A percentile compares a stretch with the other conserved stretches of the same genome.
phyloP scores from a whole-genome alignment of 352 stramenopile species.

The Phytophthora aleatoria region DNA sequence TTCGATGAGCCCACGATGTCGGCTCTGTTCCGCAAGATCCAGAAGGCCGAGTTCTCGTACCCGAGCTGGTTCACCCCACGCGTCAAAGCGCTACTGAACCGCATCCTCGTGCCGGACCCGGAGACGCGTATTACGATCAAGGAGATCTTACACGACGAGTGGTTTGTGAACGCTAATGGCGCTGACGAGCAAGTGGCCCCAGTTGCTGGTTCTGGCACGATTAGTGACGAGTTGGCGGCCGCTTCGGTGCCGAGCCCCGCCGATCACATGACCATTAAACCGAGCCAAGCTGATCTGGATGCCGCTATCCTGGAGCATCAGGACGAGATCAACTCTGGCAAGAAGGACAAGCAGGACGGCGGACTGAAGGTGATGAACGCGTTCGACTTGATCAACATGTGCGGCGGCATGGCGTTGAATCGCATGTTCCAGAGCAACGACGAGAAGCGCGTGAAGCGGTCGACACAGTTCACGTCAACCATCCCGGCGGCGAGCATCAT shows the following conservation, averaged over 20 bases:
- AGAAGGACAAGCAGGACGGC: slow-evolving; percentile 69
- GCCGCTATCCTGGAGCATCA: slow-evolving; percentile 82
- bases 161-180: slow-evolving; percentile 78
- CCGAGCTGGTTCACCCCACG: slow-evolving; percentile 92
- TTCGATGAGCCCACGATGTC: slow-evolving; percentile 96
- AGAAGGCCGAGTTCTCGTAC: slow-evolving; percentile 95
- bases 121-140: slow-evolving; percentile 82
- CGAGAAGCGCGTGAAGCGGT: slow-evolving; percentile 85
- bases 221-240: slow-evolving; percentile 24
- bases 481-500: slow-evolving; percentile 83
- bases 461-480: slow-evolving; percentile 87
- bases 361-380: slow-evolving; percentile 91
- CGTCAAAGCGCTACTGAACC: slow-evolving; percentile 89
- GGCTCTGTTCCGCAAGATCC: slow-evolving; percentile 97
- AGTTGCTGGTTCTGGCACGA: slow-evolving; percentile 17
- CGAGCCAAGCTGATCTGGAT: slow-evolving; percentile 84
- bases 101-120: slow-evolving; percentile 94
- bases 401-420: slow-evolving; percentile 90
- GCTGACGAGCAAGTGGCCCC: slow-evolving; percentile 33
- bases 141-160: slow-evolving; percentile 92
- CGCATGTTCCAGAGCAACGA: slow-evolving; percentile 90
- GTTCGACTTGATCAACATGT: slow-evolving; percentile 94
- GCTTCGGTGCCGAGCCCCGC: slow-evolving; percentile 21
- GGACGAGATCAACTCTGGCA: slow-evolving; percentile 69
- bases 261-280: slow-evolving; percentile 74